A percentile compares a stretch with the other conserved stretches of the same genome.
phyloP scores from a whole-genome alignment of 306 rosid species.

The Inga leiocalycina region DNA sequence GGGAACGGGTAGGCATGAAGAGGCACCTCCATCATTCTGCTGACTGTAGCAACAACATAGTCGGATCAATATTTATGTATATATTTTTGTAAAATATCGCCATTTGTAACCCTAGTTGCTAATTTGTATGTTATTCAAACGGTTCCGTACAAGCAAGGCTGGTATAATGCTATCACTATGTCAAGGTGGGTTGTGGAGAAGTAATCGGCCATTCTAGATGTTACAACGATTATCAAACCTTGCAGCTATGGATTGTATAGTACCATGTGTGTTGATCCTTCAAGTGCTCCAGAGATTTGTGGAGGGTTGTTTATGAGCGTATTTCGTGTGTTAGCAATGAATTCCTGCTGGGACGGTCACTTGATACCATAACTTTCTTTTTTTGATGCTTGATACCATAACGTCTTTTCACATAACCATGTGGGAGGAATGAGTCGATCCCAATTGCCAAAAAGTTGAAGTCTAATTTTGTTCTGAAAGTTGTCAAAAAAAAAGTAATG shows the following conservation, averaged over 20 bases:
- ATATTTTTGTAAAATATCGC: conserved; percentile 61
- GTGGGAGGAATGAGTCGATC: neutral
- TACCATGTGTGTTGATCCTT: conserved; percentile 26
- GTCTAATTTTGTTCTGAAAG: too few species aligned
- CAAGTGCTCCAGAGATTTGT: neutral
- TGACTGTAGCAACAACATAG: conserved; percentile 48
- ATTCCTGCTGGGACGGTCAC: neutral
- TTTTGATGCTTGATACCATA: too few species aligned
- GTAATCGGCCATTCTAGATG: conserved; percentile 30
- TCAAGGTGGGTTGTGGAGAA: conserved; percentile 15
- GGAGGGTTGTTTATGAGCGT: neutral
- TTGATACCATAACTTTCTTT: too few species aligned
- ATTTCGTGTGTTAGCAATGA: neutral
- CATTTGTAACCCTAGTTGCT: conserved; percentile 53
- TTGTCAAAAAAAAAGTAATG: too few species aligned
- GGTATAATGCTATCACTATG: conserved; percentile 19
- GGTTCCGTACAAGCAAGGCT: conserved; percentile 29
- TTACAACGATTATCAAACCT: conserved; percentile 19
- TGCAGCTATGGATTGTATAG: conserved; percentile 37
- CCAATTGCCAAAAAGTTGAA: too few species aligned
- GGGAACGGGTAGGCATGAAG: conserved; percentile 23
- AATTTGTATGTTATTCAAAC: conserved; percentile 42
- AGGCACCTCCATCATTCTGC: conserved; percentile 47
- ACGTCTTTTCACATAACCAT: neutral
- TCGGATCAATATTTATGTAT: conserved; percentile 61